Base-by-base conservation (phyloP, 169 alveolate species). In the Plasmodium vinckei region DNA sequence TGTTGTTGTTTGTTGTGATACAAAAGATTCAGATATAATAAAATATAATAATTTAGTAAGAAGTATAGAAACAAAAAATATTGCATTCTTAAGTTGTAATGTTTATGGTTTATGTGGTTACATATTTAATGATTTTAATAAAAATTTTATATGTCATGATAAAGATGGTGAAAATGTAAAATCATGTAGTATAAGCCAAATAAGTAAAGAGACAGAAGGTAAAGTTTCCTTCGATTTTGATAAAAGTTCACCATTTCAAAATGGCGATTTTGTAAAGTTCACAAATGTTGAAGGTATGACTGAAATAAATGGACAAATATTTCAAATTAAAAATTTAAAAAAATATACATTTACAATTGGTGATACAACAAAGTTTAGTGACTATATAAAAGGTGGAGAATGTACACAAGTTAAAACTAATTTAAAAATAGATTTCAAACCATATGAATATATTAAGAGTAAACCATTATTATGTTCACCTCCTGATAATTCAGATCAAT, bases 221-320 rank as follows among this genome's bases (percentile, higher is more conserved):
- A 86, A 64, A 53, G 72, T 56, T 13, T 86, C 70, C 1, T 57
- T 65, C 86, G 92, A 56, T 92, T 87, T 27, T 33, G 87, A 57
- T 33, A 65, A 57, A 54, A 49, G 70, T 21, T 21, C 21, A 12
- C 94, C 94, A 21, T 98, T 97, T 93, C 97, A 97, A 65, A 98
- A 97, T 57, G 99, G 99, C 27, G 99, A 98, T 88, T 94, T 73
- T 79, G 99, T 99, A 13, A 90, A 94, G 27, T 98, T 99, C 84
- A 94, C 96, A 53, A 99, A 99, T 92, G 98, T 98, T 4, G 97
- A 97, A 87, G 99, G 99, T 54, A 98, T 98, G 99, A 94, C 92
- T 5, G 99, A 97, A 92, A 87, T 98, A 33, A 98, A 98, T 93
- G 95, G 88, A 25, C 97, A 95, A 15, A 99, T 98, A n/a, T 93